phyloP scores from a whole-genome alignment of 352 stramenopile species.

The Phytophthora pisi region DNA sequence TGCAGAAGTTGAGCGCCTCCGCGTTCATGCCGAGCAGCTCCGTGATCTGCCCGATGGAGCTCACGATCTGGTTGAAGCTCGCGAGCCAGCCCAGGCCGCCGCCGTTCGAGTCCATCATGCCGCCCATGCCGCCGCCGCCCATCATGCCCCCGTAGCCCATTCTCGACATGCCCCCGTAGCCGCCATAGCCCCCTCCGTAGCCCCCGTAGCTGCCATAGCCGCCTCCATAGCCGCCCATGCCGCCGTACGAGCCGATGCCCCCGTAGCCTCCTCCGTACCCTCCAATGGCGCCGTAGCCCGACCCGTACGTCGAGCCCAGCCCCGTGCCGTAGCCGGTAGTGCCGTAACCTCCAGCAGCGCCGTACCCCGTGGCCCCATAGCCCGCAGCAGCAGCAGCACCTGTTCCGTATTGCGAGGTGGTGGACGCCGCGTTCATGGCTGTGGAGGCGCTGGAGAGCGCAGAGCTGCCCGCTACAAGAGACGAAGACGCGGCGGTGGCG shows the following conservation, averaged over 20 bases:
- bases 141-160: slow-evolving; percentile 47
- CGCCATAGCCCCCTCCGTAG: slow-evolving; percentile 39
- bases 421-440: slow-evolving; percentile 10
- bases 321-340: slow-evolving; percentile 23
- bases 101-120: slow-evolving; percentile 47
- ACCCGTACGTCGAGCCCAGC: slow-evolving; percentile 34
- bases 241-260: slow-evolving; percentile 40
- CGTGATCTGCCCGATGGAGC: slow-evolving; percentile 76
- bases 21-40: slow-evolving; percentile 83
- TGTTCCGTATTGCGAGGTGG: slow-evolving; percentile 21
- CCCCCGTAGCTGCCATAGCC: slow-evolving; percentile 42
- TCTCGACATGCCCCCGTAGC: slow-evolving; percentile 32
- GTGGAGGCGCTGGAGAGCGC: slow-evolving; percentile 13
- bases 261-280: slow-evolving; percentile 43
- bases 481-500: slow-evolving; percentile 6
- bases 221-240: slow-evolving; percentile 43
- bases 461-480: neutral
- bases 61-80: slow-evolving; percentile 74
- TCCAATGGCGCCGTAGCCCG: slow-evolving; percentile 38
- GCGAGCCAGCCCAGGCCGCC: slow-evolving; percentile 59
- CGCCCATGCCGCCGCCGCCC: slow-evolving; percentile 32
- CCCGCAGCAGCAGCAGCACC: slow-evolving; percentile 9
- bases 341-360: slow-evolving; percentile 35
- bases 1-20: slow-evolving; percentile 76
- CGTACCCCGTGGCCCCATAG: slow-evolving; percentile 35